Evolutionary conservation across 805 yeast genomes (phyloP), one percentile per base, ranked within the genome.

Genomic region (Suhomyces xylopsoci): DNA sequence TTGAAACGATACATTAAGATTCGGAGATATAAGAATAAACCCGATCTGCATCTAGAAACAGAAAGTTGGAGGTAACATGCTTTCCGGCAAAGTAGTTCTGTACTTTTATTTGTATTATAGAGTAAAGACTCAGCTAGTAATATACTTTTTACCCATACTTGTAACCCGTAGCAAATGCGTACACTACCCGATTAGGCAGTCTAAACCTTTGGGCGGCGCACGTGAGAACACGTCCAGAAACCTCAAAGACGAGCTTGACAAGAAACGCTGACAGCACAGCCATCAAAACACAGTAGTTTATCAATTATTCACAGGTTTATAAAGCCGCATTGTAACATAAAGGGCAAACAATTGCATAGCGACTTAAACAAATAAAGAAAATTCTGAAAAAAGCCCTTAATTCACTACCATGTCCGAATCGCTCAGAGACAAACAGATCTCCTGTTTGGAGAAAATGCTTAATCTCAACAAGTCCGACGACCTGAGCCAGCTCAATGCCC

Each of bases 371-470:
- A 28, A 10, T 4, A n/a, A 10, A 28, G n/a, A 28, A 28, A 12
- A 28, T 28, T n/a, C 32, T 12, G 32, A 28, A 28, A 6, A 12
- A 10, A 28, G 32, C n/a, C 32, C 32, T 26, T 28, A 28, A 28
- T 28, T 12, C 32, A 17, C 34, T 9, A 42, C 14, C 36, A 50
- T 46, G 40, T 36, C 49, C 15, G 17, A 20, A 36, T 47, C 65
- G 51, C 59, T 66, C 50, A 57, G 71, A 54, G 64, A 60, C 20
- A 58, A 58, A 49, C 71, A 66, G 52, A 67, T 65, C 64, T 22
- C 55, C 47, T 47, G 58, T 6, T 77, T 93, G 62, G 89, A 89
- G 76, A 87, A 85, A 56, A 88, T 94, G 94, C 84, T 93, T 54
- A 86, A 88, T 65, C 79, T 91, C 64, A 93, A 93, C 72, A 76